Evolutionary conservation across 495 filamentous ascomycete species (phyloP), one percentile per base, ranked within the genome.

Genomic region (Mytilinidion resinicola): DNA sequence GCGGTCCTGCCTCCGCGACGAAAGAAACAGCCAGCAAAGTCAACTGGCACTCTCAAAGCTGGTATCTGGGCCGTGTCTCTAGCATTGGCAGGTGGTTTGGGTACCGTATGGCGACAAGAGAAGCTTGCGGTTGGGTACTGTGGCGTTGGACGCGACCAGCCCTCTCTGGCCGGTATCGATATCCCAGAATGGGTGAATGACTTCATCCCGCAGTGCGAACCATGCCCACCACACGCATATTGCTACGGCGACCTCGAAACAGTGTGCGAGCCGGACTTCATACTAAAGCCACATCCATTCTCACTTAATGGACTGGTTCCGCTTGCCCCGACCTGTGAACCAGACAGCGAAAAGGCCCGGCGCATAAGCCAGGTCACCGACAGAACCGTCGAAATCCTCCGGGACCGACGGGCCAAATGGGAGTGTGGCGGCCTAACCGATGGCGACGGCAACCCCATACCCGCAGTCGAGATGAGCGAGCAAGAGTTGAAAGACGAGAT

Each of bases 91-190:
- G 78, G 77, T 21, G 84, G 87, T 4, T 90, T 93, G 59, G 87
- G 78, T 21, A 78, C 79, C 39, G 92, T 90, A 82, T 97, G 89
- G 80, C 80, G 95, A 51, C 87, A 91, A 58, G 95, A 98, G 71
- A 96, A 97, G 78, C 73, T 95, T 11, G 89, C 89, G 38, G 89
- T 96, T 42, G 93, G 93, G 25, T 98, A 92, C 70, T 98, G 93
- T 70, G 92, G 91, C 20, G 82, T 93, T 61, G 93, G 91, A 15
- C 80, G 83, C 57, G 82, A 80, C 30, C 56, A 67, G 8, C 69
- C 60, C 0, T 66, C 70, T 19, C 51, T 76, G 35, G 64, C 64
- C 8, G 72, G 74, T 11, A 56, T 72, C 1, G 54, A 74, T 11
- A 63, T 77, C 19, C 73, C 75, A 12, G 66, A 75, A 14, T 90